Percentiles rank a stretch among this genome's conserved stretches.
These are phyloP conservation scores for Penicillium sumatraense DNA, from an alignment of 2,329 filamentous ascomycete genomes.

Conservation along the genomic window DNA sequence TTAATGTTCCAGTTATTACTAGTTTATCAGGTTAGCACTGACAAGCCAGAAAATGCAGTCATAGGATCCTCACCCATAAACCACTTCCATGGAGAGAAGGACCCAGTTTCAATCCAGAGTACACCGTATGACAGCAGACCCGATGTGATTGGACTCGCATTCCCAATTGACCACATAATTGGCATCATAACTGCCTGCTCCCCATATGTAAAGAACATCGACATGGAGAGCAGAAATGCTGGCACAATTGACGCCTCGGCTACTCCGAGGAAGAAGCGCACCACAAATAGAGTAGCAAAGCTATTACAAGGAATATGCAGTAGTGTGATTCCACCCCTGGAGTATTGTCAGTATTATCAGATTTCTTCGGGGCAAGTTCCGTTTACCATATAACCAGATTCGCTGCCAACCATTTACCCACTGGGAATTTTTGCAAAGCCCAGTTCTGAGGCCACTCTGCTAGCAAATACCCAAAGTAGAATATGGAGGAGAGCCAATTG, in stretches of 20 bases:
- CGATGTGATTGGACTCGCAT: slow-evolving; percentile 44
- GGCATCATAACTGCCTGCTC: slow-evolving; percentile 40
- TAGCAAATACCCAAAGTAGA: slow-evolving; percentile 48
- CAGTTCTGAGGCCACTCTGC: slow-evolving; percentile 48
- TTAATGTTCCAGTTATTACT: slow-evolving; percentile 20
- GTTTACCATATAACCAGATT: slow-evolving; percentile 31
- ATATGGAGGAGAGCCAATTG: slow-evolving; percentile 50
- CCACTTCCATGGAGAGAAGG: slow-evolving; percentile 46
- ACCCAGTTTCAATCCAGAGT: slow-evolving; percentile 43
- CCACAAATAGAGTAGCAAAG: slow-evolving; percentile 54
- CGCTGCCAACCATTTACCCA: slow-evolving; percentile 44
- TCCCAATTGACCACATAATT: slow-evolving; percentile 48
- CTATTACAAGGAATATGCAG: slow-evolving; percentile 51
- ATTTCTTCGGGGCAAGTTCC: too few species aligned
- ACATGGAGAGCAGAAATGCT: slow-evolving; percentile 48
- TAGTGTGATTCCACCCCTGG: slow-evolving; percentile 37
- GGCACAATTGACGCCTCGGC: slow-evolving; percentile 59
- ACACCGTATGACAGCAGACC: slow-evolving; percentile 50
- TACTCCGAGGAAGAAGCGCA: slow-evolving; percentile 58
- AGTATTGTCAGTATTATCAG: neutral
- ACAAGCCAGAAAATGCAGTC: neutral
- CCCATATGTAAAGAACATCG: slow-evolving; percentile 44
- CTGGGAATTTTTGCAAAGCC: slow-evolving; percentile 46
- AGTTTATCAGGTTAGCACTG: neutral
- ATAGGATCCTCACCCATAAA: slow-evolving; percentile 38